Conservation (phyloP, 176 grass and related monocot genomes). For the Musa beccarii region DNA sequence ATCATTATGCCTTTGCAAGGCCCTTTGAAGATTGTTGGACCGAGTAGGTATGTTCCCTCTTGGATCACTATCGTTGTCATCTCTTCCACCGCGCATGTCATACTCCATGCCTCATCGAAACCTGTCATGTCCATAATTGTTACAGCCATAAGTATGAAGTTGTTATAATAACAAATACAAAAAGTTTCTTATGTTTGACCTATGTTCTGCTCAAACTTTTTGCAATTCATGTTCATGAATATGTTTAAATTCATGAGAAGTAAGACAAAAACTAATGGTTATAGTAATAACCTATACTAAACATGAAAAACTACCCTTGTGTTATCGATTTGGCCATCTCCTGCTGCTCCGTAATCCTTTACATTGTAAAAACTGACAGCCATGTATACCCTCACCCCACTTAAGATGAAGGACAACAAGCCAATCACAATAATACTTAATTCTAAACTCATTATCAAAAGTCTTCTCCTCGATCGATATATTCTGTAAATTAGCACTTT, state of each 20-base stretch:
- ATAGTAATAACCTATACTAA: too few species aligned
- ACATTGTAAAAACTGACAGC: constrained; percentile 17
- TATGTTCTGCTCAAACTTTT: not conserved
- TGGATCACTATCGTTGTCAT: constrained; percentile 39
- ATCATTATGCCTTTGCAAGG: constrained; percentile 47
- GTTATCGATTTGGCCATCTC: constrained; percentile 47
- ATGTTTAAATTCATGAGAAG: too few species aligned
- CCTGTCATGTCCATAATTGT: not conserved
- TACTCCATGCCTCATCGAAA: constrained; percentile 28
- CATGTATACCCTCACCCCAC: not conserved
- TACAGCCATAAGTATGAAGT: too few species aligned
- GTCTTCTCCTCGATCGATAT: not conserved
- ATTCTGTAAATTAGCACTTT: not conserved
- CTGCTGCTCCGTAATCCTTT: constrained; percentile 32
- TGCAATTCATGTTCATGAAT: too few species aligned
- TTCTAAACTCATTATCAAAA: not conserved
- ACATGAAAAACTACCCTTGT: constrained; percentile 19
- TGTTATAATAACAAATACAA: not conserved
- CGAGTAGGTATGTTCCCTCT: constrained; percentile 27
- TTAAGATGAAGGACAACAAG: constrained; percentile 6
- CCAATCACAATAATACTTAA: not conserved
- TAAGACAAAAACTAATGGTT: too few species aligned
- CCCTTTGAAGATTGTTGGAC: not conserved
- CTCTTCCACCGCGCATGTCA: constrained; percentile 35
- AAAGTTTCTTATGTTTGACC: not conserved